Evolutionary conservation across 1,284 basidiomycete genomes (phyloP).

Genomic region (Apiotrichum mycotoxinovorans): DNA sequence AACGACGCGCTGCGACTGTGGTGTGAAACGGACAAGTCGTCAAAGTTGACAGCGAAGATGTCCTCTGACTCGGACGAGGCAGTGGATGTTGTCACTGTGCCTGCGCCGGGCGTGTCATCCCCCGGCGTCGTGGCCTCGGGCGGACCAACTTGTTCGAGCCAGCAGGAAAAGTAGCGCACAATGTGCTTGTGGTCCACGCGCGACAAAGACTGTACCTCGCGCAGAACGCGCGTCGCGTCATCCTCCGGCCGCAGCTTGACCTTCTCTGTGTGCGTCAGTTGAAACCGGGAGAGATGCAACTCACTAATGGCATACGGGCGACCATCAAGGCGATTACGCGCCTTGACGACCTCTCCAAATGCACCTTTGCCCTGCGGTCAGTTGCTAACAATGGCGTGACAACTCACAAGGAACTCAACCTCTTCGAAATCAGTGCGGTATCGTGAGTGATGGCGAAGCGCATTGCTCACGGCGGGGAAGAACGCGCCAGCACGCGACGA

Average conservation of each 20-base stretch:
- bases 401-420: conserved; percentile 47
- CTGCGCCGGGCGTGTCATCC: not conserved
- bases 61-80: conserved; percentile 29
- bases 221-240: conserved; percentile 80
- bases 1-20: conserved; percentile 45
- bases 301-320: conserved; percentile 48
- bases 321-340: conserved; percentile 67
- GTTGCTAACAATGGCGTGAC: not conserved
- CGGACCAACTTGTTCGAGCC: conserved; percentile 45
- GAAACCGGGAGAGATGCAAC: conserved; percentile 23
- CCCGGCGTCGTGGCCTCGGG: conserved; percentile 13
- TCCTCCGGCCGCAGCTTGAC: conserved; percentile 74
- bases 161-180: conserved; percentile 65
- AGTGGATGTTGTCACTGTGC: conserved; percentile 5
- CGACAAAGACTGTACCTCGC: conserved; percentile 86
- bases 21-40: conserved; percentile 39
- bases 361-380: conserved; percentile 73
- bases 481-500: conserved; percentile 24
- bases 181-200: conserved; percentile 84
- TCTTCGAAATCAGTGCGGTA: conserved; percentile 51
- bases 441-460: conserved; percentile 32
- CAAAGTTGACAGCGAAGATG: conserved; percentile 44
- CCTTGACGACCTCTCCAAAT: conserved; percentile 92
- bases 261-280: conserved; percentile 64
- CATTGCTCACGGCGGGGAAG: conserved; percentile 23